Evolutionary conservation across 345 rosid species (phyloP).

Genomic region (Draba incana): DNA sequence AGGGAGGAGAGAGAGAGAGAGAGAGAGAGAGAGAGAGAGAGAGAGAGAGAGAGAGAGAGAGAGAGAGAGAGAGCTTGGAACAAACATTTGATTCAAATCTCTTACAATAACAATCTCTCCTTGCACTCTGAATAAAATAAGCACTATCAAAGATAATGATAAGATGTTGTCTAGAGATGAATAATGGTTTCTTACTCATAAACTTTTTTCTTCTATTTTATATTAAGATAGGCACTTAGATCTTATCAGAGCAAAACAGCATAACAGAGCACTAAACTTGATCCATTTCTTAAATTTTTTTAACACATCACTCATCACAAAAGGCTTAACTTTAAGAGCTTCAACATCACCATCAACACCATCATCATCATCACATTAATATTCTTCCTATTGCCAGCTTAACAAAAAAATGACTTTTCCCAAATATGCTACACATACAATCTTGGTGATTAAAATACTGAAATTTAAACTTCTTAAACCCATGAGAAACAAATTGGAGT

Average conservation of each 20-base stretch:
- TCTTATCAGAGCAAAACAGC: slow-evolving; percentile 31
- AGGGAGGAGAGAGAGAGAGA: slow-evolving; percentile 9
- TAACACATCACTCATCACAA: slow-evolving; percentile 33
- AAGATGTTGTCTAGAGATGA: slow-evolving; percentile 22
- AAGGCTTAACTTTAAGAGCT: slow-evolving; percentile 21
- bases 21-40: too few species aligned
- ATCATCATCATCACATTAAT: slow-evolving; percentile 32
- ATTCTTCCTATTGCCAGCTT: slow-evolving; percentile 25
- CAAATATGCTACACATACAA: slow-evolving; percentile 32
- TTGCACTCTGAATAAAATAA: slow-evolving; percentile 26
- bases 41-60: slow-evolving; percentile 1
- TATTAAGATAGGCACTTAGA: slow-evolving; percentile 29
- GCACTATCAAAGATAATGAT: slow-evolving; percentile 19
- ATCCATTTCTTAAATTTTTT: slow-evolving; percentile 17
- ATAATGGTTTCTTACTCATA: slow-evolving; percentile 28
- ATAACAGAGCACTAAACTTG: slow-evolving; percentile 23
- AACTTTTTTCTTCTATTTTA: slow-evolving; percentile 1
- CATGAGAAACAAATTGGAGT: slow-evolving; percentile 24
- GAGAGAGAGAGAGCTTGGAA: slow-evolving; percentile 24
- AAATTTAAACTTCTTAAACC: slow-evolving; percentile 4
- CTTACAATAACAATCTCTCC: slow-evolving; percentile 32
- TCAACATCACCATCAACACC: slow-evolving; percentile 19
- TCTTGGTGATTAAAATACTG: slow-evolving; percentile 11
- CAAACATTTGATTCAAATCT: slow-evolving; percentile 41
- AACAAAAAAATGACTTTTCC: slow-evolving; percentile 19